Evolutionary conservation across 2,329 filamentous ascomycete species (phyloP).

Genomic region (Xylariaceae sp.): DNA sequence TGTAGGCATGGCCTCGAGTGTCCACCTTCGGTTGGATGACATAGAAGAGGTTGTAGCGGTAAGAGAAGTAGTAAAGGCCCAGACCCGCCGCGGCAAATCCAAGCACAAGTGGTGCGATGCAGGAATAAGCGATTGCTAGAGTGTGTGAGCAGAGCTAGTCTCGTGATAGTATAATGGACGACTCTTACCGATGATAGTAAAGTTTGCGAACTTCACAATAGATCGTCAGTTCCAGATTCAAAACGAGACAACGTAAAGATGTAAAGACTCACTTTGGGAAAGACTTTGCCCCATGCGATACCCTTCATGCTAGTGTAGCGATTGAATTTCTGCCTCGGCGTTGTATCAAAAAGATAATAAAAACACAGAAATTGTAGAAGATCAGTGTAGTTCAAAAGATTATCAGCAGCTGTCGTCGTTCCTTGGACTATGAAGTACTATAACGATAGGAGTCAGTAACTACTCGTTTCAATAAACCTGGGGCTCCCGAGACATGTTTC

Average conservation of each 20-base stretch:
- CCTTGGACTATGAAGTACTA: slow-evolving; percentile 78
- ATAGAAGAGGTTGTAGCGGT: slow-evolving; percentile 72
- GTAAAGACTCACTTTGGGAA: slow-evolving; percentile 44
- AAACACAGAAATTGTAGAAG: slow-evolving; percentile 60
- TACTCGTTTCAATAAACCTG: too few species aligned
- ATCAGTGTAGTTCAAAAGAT: slow-evolving; percentile 59
- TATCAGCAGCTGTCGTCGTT: slow-evolving; percentile 61
- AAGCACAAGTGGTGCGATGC: slow-evolving; percentile 68
- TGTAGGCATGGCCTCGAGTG: slow-evolving; percentile 69
- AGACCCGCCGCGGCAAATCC: slow-evolving; percentile 67
- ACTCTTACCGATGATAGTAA: slow-evolving; percentile 32
- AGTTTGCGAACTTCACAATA: slow-evolving; percentile 30
- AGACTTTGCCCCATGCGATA: slow-evolving; percentile 66
- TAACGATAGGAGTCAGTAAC: too few species aligned
- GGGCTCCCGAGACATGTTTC: too few species aligned
- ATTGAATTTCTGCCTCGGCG: slow-evolving; percentile 66
- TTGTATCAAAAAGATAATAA: slow-evolving; percentile 64
- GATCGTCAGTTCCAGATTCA: too few species aligned
- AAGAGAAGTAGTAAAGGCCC: slow-evolving; percentile 68
- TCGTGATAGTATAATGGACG: not conserved
- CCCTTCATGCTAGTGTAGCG: slow-evolving; percentile 58
- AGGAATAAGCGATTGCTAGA: slow-evolving; percentile 62
- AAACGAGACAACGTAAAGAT: too few species aligned
- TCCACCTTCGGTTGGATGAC: slow-evolving; percentile 67
- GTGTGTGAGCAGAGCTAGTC: not conserved